These are phyloP conservation scores for Cordyceps tenuipes DNA, from an alignment of 2,329 filamentous ascomycete species.

Conservation along the genomic window DNA sequence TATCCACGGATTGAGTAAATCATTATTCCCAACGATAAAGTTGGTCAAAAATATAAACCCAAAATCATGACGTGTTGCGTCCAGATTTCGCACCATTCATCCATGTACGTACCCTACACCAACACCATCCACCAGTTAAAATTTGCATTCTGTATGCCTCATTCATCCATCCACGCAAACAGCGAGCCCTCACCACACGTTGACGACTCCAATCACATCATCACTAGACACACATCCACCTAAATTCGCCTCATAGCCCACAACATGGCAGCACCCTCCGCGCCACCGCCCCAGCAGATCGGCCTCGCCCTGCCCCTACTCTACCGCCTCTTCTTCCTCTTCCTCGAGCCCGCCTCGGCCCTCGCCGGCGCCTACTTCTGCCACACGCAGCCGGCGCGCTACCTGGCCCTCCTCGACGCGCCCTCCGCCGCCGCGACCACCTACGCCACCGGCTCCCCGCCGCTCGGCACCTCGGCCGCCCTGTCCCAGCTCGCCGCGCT, in stretches of 20 bases:
- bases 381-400: conserved; percentile 42
- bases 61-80: too few relatives aligned
- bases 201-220: too few relatives aligned
- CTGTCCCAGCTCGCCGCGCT: conserved; percentile 70
- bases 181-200: neutral
- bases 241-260: neutral
- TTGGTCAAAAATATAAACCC: too few relatives aligned
- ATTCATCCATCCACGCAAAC: neutral
- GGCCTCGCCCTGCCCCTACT: conserved; percentile 45
- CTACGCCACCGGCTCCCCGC: conserved; percentile 27
- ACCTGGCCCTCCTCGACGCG: conserved; percentile 57
- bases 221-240: neutral
- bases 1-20: too few relatives aligned
- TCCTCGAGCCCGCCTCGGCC: conserved; percentile 55
- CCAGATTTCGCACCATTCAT: too few relatives aligned
- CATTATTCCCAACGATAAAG: too few relatives aligned
- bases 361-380: conserved; percentile 45
- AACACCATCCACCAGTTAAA: too few relatives aligned
- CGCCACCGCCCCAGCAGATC: neutral
- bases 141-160: too few relatives aligned
- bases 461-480: conserved; percentile 55
- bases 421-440: conserved; percentile 34
- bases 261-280: neutral
- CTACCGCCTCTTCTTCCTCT: conserved; percentile 68
- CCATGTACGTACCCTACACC: too few relatives aligned